These are phyloP conservation scores for Sarocladium oryzae DNA, from an alignment of 2,329 filamentous ascomycete species.

Conservation along the genomic window DNA sequence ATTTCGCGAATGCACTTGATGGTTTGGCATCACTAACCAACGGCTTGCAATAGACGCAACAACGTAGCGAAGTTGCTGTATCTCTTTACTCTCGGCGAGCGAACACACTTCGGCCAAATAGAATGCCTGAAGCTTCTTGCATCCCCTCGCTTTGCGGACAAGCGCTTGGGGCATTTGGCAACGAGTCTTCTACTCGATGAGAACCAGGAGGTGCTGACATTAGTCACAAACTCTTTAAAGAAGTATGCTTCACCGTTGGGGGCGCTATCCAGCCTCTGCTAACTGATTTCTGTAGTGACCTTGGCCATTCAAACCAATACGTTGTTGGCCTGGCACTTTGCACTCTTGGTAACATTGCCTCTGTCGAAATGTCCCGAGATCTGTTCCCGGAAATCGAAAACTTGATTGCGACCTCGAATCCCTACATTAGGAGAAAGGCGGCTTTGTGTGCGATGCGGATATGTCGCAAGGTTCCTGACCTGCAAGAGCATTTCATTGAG, in stretches of 20 bases:
- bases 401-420: conserved; percentile 85
- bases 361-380: conserved; percentile 96
- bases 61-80: conserved; percentile 98
- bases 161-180: conserved; percentile 88
- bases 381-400: conserved; percentile 93
- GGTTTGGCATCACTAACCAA: background rate
- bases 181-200: conserved; percentile 95
- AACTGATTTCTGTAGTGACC: conserved; percentile 55
- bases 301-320: conserved; percentile 97
- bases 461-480: conserved; percentile 93
- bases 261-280: background rate
- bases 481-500: conserved; percentile 95
- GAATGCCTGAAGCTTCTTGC: conserved; percentile 97
- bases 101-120: conserved; percentile 98
- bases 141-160: conserved; percentile 95
- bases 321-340: conserved; percentile 94
- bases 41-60: conserved; percentile 62
- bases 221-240: conserved; percentile 96
- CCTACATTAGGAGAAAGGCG: conserved; percentile 96
- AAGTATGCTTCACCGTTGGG: conserved; percentile 51
- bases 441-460: conserved; percentile 99
- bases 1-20: background rate
- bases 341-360: conserved; percentile 95
- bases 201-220: conserved; percentile 94
- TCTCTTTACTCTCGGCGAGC: conserved; percentile 93